Evolutionary conservation across 345 rosid species (phyloP), one percentile per base, ranked within the genome.

Genomic region (Chamaenerion angustifolium): DNA sequence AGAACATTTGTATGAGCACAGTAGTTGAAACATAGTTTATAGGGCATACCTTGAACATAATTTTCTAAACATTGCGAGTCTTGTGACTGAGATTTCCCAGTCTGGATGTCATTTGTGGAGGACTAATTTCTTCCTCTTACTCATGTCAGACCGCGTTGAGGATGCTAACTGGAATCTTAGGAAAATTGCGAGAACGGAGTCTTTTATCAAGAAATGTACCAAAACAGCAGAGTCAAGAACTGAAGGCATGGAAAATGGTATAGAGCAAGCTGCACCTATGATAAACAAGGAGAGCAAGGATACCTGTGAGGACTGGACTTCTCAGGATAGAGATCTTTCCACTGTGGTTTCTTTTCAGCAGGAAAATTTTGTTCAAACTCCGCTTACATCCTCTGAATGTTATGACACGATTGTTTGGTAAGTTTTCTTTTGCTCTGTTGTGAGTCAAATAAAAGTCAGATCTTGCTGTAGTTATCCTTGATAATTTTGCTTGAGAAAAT

Each of bases 361-460:
- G 58, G 96, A 87, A 69, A 87, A 92, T 70, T 80, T 92, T 57
- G 88, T 80, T 51, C 63, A 59, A 7, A 69, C 77, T 55, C 71
- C 19, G 53, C 52, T 41, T 56, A 60, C 60, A 21, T 65, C 51
- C 3, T 48, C 27, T 21, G 70, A 71, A 64, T 64, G 55, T 10
- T 87, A 78, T 70, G 90, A 92, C 68, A 79, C 95, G 41, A 87
- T 92, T 68, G 71, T 82, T 35, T 84, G 98, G 96, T 87, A 60
- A 69, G 65, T 60, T 42, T 40, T 18, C 1, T 16, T 46, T 49
- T n/a, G 42, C 49, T 16, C 0, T 6, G 46, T 40, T 27, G 14
- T 46, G 15, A 21, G 37, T 31, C 37, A 31, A 8, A 31, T 31
- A 8, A 31, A 31, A 31, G 8, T 31, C 37, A 16, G 5, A 12